Conservation (phyloP, 345 rosid genomes). For the Corchorus olitorius region DNA sequence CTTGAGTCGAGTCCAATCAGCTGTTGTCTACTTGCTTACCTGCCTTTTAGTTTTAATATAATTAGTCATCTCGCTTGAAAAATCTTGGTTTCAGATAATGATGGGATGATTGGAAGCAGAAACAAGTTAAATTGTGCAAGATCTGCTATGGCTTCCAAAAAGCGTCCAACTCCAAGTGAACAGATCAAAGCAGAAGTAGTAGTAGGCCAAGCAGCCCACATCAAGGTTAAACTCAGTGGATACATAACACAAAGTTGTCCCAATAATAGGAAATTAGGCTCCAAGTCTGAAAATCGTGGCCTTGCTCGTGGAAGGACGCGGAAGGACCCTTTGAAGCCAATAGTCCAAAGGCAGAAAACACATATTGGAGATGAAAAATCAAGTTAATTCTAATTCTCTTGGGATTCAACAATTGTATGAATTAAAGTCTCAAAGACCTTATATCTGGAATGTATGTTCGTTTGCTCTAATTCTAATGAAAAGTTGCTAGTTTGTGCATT, state of each 20-base stretch:
- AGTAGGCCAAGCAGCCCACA: background rate
- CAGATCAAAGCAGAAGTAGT: background rate
- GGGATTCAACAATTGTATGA: background rate
- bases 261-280: background rate
- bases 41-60: no score
- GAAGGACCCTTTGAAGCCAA: background rate
- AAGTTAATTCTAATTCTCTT: background rate
- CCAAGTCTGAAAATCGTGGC: background rate
- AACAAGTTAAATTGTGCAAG: constrained; percentile 15
- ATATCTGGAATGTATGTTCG: background rate
- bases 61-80: no score
- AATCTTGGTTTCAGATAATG: constrained; percentile 32
- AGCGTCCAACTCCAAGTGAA: background rate
- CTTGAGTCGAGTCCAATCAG: no score
- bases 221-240: background rate
- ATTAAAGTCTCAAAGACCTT: background rate
- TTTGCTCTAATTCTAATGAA: background rate
- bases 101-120: constrained; percentile 29
- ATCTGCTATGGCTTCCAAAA: constrained; percentile 12
- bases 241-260: background rate
- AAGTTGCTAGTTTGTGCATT: background rate
- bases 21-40: no score
- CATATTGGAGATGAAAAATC: background rate
- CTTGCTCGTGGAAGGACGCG: background rate
- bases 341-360: constrained; percentile 3